Percentiles rank a stretch among this genome's conserved stretches.
These are phyloP conservation scores for Physaria fendleri DNA, from an alignment of 345 rosid species.

Conservation along the genomic window DNA sequence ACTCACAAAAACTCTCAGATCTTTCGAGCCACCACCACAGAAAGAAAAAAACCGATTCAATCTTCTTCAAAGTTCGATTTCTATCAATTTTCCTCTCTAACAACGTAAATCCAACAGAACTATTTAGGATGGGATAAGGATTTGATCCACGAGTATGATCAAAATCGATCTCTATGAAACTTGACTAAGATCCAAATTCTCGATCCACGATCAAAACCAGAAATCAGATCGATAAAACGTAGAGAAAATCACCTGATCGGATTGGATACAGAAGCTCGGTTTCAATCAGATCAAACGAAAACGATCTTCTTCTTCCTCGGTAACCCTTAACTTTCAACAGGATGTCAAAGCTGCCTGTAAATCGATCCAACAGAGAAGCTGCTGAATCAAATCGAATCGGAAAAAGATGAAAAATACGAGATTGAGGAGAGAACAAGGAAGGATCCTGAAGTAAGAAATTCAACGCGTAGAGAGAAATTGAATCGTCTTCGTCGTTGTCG, in stretches of 20 bases:
- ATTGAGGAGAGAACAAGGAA: not conserved
- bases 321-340: not conserved
- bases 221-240: slow-evolving; percentile 2
- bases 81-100: not conserved
- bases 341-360: not conserved
- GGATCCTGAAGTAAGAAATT: not conserved
- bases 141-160: not conserved
- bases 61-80: not conserved
- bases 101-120: not conserved
- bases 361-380: slow-evolving; percentile 4
- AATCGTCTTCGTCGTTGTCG: slow-evolving; percentile 6
- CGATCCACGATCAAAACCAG: slow-evolving; percentile 16
- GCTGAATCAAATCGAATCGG: not conserved
- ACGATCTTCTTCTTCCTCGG: not conserved
- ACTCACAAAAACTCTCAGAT: slow-evolving; percentile 33
- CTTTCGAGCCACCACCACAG: slow-evolving; percentile 13
- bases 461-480: not conserved
- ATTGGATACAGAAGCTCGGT: not conserved
- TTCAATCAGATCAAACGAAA: slow-evolving; percentile 3
- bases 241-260: slow-evolving; percentile 14
- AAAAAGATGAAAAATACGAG: not conserved
- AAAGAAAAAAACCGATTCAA: not conserved
- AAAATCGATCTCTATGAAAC: slow-evolving; percentile 3
- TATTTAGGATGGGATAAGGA: not conserved
- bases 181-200: not conserved